Conservation (phyloP, 116 monocot species). For the Thalassia testudinum region DNA sequence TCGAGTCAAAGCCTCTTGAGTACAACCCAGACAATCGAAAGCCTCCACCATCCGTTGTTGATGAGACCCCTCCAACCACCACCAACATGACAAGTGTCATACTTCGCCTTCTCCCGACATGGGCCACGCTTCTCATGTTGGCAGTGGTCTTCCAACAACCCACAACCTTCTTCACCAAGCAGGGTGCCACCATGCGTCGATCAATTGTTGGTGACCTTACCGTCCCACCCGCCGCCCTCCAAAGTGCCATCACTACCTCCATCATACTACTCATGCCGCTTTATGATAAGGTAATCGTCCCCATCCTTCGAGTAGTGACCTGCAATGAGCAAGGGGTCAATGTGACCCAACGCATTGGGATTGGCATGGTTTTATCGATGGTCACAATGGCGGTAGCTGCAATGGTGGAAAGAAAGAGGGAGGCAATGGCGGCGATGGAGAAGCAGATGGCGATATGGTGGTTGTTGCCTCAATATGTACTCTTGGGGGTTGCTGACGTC, state of each 20-base stretch:
- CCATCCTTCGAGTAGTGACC: constrained; percentile 19
- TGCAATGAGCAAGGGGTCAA: constrained; percentile 40
- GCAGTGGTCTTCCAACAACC: constrained; percentile 93
- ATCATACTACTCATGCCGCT: constrained; percentile 84
- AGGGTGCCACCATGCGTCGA: constrained; percentile 66
- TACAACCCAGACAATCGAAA: too few species aligned
- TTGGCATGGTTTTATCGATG: constrained; percentile 77
- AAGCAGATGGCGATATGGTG: constrained; percentile 45
- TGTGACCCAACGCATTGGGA: constrained; percentile 67
- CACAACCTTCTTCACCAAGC: constrained; percentile 82
- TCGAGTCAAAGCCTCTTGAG: too few species aligned
- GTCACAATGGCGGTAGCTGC: constrained; percentile 65
- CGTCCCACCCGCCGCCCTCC: constrained; percentile 77
- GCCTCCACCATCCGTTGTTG: too few species aligned
- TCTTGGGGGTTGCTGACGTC: constrained; percentile 51
- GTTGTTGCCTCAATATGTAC: constrained; percentile 71
- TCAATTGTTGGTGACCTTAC: constrained; percentile 26
- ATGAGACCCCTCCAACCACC: constrained; percentile 2
- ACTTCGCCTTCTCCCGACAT: constrained; percentile 50
- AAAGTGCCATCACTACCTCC: constrained; percentile 59
- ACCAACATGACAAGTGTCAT: constrained; percentile 25
- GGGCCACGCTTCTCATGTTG: constrained; percentile 69
- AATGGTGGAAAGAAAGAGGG: constrained; percentile 43
- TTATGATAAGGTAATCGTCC: constrained; percentile 63
- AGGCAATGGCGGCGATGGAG: not conserved